A percentile compares a stretch with the other conserved stretches of the same genome.
Evolutionary conservation across 2,329 filamentous ascomycete genomes (phyloP).

Genomic region (Talaromyces sp.): DNA sequence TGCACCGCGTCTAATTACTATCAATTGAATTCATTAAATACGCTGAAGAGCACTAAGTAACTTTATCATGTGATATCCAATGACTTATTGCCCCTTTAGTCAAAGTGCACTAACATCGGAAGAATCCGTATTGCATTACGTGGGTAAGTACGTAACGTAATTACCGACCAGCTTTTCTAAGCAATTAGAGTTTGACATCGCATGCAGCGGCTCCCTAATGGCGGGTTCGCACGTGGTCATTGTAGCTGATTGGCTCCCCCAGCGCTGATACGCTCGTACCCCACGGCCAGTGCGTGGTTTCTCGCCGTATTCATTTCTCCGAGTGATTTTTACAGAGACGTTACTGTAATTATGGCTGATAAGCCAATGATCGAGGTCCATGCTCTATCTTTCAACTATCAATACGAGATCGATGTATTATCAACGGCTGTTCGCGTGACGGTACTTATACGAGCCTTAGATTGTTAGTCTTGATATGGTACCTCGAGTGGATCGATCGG

Average conservation of each 20-base stretch:
- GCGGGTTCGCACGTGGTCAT: conserved; percentile 1
- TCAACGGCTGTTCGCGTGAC: neutral
- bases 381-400: neutral
- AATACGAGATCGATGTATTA: neutral
- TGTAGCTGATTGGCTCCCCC: neutral
- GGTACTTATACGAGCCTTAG: neutral
- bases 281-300: conserved; percentile 4
- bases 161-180: neutral
- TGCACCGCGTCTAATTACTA: neutral
- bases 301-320: neutral
- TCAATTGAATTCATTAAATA: neutral
- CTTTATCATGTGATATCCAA: neutral
- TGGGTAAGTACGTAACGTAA: neutral
- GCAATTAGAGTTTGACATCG: conserved; percentile 4
- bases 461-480: neutral
- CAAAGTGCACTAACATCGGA: neutral
- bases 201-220: conserved; percentile 1
- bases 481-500: neutral
- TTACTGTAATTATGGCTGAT: neutral
- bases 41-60: neutral
- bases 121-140: neutral
- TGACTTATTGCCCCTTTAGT: neutral
- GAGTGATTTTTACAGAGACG: neutral
- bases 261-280: conserved; percentile 7
- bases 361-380: neutral